Evolutionary conservation across 306 rosid species (phyloP).

Genomic region (Carpinus viminea): DNA sequence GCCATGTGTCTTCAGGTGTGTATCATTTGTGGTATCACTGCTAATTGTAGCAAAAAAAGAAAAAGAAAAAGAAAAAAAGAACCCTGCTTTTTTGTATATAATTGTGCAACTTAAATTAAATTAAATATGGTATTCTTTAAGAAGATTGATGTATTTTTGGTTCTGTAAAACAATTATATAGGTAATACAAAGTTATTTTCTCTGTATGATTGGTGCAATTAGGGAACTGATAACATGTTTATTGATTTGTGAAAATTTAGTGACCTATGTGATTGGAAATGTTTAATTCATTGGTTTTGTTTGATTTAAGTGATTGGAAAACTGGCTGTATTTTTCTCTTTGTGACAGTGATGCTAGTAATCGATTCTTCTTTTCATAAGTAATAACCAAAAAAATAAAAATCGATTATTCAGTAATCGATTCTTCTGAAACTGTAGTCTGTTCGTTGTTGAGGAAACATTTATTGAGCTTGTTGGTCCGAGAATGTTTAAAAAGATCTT

Average conservation of each 20-base stretch:
- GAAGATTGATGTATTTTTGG: no score
- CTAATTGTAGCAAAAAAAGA: background rate
- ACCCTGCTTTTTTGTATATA: background rate
- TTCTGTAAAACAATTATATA: no score
- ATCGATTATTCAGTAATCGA: background rate
- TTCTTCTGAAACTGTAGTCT: background rate
- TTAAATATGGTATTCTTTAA: background rate
- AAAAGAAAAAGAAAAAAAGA: background rate
- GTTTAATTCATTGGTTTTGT: background rate
- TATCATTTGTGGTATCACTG: background rate
- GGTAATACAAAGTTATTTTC: background rate
- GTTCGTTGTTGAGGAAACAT: background rate
- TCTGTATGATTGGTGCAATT: background rate
- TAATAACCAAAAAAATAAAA: no score
- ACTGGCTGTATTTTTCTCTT: background rate
- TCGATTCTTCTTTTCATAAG: background rate
- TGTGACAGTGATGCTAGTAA: background rate
- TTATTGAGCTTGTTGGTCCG: background rate
- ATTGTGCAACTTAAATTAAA: background rate
- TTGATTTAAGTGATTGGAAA: background rate
- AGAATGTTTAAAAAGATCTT: no score
- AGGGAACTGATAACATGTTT: background rate
- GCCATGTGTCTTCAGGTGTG: constrained; percentile 95
- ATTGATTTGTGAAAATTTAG: background rate
- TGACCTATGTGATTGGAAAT: background rate